Conservation (phyloP, 768 basidiomycete genomes). For the Phanerodontia chrysosporium region DNA sequence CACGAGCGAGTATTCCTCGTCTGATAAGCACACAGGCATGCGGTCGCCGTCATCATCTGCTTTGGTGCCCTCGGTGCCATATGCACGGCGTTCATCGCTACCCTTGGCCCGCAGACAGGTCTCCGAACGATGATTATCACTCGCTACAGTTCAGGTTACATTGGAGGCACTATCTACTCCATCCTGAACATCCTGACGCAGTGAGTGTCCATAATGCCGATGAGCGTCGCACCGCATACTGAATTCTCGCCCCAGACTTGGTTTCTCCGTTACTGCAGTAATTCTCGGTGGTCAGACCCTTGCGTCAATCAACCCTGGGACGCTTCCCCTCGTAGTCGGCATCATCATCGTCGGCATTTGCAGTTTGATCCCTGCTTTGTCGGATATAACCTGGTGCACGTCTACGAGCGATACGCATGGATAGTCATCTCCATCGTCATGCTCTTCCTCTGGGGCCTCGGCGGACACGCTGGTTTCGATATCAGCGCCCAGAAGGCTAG, state of each 20-base stretch:
- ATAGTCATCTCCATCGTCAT: constrained; percentile 42
- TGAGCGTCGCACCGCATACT: background rate
- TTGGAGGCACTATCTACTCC: constrained; percentile 46
- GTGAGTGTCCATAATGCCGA: constrained; percentile 11
- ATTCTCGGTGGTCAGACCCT: constrained; percentile 52
- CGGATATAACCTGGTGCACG: constrained; percentile 42
- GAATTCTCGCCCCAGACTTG: constrained; percentile 28
- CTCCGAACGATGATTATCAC: constrained; percentile 51
- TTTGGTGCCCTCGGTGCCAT: constrained; percentile 42
- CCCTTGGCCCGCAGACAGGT: constrained; percentile 49
- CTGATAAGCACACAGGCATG: constrained; percentile 28
- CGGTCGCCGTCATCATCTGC: constrained; percentile 40
- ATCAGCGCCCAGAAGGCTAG: constrained; percentile 36
- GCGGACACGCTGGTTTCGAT: constrained; percentile 42
- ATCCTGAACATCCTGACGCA: constrained; percentile 49
- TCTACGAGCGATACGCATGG: constrained; percentile 57
- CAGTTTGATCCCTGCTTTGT: constrained; percentile 41
- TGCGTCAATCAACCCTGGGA: constrained; percentile 39
- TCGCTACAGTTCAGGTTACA: constrained; percentile 44
- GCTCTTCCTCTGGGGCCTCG: constrained; percentile 49
- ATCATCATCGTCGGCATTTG: constrained; percentile 43
- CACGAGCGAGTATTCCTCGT: background rate
- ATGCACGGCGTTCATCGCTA: constrained; percentile 47
- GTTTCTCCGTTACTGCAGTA: constrained; percentile 44
- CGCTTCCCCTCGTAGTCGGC: constrained; percentile 43